Evolutionary conservation across 2,329 filamentous ascomycete genomes (phyloP).

Genomic region (Curvularia lunata): DNA sequence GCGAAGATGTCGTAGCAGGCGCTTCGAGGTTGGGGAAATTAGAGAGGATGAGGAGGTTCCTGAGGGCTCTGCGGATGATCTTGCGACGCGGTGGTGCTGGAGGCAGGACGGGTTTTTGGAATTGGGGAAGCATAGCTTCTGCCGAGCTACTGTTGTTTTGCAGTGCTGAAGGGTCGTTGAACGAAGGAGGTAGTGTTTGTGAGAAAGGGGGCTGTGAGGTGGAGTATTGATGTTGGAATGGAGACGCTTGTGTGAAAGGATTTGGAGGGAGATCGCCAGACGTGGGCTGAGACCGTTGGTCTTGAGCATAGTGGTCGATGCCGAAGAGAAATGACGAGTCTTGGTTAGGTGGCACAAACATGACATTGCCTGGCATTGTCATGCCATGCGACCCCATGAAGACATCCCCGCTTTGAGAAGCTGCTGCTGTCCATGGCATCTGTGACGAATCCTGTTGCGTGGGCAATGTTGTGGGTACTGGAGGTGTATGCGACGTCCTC

Average conservation of each 20-base stretch:
- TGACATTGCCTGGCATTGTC: slow-evolving; percentile 37
- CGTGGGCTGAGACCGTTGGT: slow-evolving; percentile 24
- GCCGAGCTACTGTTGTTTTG: slow-evolving; percentile 17
- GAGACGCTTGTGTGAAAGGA: slow-evolving; percentile 33
- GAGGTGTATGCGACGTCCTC: slow-evolving; percentile 20
- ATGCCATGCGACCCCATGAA: slow-evolving; percentile 36
- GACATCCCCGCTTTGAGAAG: slow-evolving; percentile 35
- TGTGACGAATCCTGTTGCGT: slow-evolving; percentile 24
- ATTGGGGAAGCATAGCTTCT: slow-evolving; percentile 31
- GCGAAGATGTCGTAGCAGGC: slow-evolving; percentile 37
- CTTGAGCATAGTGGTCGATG: slow-evolving; percentile 46
- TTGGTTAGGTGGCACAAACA: slow-evolving; percentile 44
- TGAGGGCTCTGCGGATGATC: slow-evolving; percentile 59
- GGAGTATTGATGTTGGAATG: slow-evolving; percentile 26
- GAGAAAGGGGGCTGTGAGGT: slow-evolving; percentile 32
- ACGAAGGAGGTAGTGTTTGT: slow-evolving; percentile 32
- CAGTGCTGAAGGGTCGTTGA: slow-evolving; percentile 36
- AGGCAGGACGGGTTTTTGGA: slow-evolving; percentile 28
- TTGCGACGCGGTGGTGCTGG: slow-evolving; percentile 37
- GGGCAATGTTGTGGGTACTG: slow-evolving; percentile 25
- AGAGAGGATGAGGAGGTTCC: slow-evolving; percentile 64
- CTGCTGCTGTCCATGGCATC: slow-evolving; percentile 29
- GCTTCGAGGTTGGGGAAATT: slow-evolving; percentile 53
- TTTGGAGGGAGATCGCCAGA: slow-evolving; percentile 31
- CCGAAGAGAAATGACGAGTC: slow-evolving; percentile 47